These are phyloP conservation scores for Didymosphaeria variabile DNA, from an alignment of 2,329 filamentous ascomycete genomes.

Conservation along the genomic window DNA sequence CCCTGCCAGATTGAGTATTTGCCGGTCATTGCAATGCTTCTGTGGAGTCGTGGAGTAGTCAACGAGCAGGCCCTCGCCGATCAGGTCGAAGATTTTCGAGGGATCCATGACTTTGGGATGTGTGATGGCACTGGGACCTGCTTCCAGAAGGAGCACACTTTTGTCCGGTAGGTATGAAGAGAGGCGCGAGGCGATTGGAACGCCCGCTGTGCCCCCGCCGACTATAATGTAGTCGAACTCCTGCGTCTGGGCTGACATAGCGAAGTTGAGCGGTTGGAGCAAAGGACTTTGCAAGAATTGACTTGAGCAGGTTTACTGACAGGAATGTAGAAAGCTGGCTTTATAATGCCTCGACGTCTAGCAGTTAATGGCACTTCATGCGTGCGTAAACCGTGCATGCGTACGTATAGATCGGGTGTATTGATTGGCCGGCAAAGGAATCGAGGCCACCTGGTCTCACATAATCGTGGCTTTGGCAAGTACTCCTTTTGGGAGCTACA, in stretches of 20 bases:
- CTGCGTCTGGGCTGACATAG: not conserved
- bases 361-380: not conserved
- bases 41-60: conserved; percentile 31
- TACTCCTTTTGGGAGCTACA: not conserved
- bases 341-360: too few relatives aligned
- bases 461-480: not conserved
- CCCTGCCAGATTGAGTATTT: conserved; percentile 25
- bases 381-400: not conserved
- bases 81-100: conserved; percentile 12
- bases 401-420: not conserved
- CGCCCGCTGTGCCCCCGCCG: conserved; percentile 37
- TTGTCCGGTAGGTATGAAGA: conserved; percentile 17
- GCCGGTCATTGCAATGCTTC: conserved; percentile 21
- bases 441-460: not conserved
- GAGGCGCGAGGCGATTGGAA: conserved; percentile 32
- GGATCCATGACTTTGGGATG: conserved; percentile 25
- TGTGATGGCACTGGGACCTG: conserved; percentile 24
- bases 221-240: conserved; percentile 34
- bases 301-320: too few relatives aligned
- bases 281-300: too few relatives aligned
- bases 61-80: conserved; percentile 20
- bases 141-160: conserved; percentile 26
- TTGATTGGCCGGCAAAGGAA: not conserved
- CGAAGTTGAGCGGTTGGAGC: not conserved
- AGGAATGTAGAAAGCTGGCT: too few relatives aligned